Evolutionary conservation across 2,329 filamentous ascomycete species (phyloP), one percentile per base, ranked within the genome.

Genomic region (Arthrobotrys sphaeroides): DNA sequence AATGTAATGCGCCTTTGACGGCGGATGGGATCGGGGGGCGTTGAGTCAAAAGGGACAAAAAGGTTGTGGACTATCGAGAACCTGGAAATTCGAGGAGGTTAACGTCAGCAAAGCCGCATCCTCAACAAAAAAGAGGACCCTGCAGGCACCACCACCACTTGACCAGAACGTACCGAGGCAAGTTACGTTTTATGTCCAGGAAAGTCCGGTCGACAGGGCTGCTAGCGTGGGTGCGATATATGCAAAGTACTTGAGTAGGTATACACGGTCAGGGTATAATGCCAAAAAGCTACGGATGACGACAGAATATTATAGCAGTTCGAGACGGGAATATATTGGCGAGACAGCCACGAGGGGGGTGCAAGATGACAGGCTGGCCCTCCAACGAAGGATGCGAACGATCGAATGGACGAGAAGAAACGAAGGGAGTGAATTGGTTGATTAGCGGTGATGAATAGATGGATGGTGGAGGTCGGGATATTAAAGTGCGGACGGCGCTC

Each of bases 51-150:
- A 40, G n/a, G 22, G 36, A 7, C 18, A 26, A 67, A 53, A 47
- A 20, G 24, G 22, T 31, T 20, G n/a, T 42, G 22, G 7, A 57
- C 38, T 66, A 57, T 66, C 49, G 18, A 67, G 7, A 59, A 36
- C 31, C 18, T 42, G 38, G 49, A 55, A 28, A 49, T 38, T 55
- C 51, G 51, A 55, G 31, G 67, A 57, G 57, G 67, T 72, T 59
- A 72, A 72, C 67, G 67, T 72, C 67, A 72, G 67, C 67, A 65
- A 70, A 64, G 45, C 57, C 66, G 66, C 55, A 55, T 72, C 55
- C 67, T 72, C 67, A 72, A 72, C 67, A 72, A 65, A 70, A 62
- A 62, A 53, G 18, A 47, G 22, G 47, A 47, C 66, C 57, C 66
- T 57, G 65, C 31, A 20, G 22, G 36, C 36, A 22, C 47, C n/a